Evolutionary conservation across 169 alveolate species (phyloP), one percentile per base, ranked within the genome.

Genomic region (Plasmodium falciparum): DNA sequence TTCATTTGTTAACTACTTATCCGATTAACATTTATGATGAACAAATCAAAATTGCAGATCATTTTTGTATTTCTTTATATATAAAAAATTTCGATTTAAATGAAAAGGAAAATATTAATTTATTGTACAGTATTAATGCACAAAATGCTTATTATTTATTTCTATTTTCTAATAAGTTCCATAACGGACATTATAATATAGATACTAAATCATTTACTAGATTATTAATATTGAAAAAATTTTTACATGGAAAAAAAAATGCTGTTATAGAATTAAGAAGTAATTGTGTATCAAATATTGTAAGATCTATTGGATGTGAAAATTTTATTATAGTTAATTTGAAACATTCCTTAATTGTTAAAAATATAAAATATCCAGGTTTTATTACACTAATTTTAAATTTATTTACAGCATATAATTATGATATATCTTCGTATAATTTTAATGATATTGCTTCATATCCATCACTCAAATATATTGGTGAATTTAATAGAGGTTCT

Each of bases 181-280:
- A 69, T 69, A 83, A 17, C 56, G 73, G 83, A 3, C 73, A 39
- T 52, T 83, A 83, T 72, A 83, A 83, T 29, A 67, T 83, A 69
- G 91, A 83, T 62, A 83, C 91, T 17, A 83, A 83, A 69, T 69
- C 91, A 9, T 83, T 83, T 69, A 67, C 91, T 20, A 69, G 91
- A 54, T 69, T 83, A 50, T 56, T 83, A 83, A 83, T 83, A 39
- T 63, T 83, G 63, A 58, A 69, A 62, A 83, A 83, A 12, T 83
- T 83, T 50, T 22, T 69, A 69, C 83, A 67, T 26, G 91, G 83
- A 20, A 83, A 83, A 49, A 83, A 83, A 69, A 83, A 83, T 47
- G 91, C 73, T 17, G 74, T 83, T 26, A 83, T 83, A 12, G 91
- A 69, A 43, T 83, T 83, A 70, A 74, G 83, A 83, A 69, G 70